Evolutionary conservation across 2,329 filamentous ascomycete species (phyloP).

Genomic region (Trichophyton rubrum): DNA sequence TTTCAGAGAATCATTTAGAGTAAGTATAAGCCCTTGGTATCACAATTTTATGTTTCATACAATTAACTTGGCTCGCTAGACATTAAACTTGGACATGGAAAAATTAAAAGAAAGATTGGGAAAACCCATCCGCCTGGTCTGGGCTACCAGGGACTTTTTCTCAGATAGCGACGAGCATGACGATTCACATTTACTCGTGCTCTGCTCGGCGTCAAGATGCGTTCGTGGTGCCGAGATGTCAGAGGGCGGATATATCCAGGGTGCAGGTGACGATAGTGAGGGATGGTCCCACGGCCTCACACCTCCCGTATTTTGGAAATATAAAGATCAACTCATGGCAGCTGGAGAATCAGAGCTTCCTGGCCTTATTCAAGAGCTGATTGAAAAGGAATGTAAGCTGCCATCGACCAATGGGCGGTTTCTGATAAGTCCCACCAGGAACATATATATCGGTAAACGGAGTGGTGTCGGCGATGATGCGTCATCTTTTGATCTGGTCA

Average conservation of each 20-base stretch:
- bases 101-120: slow-evolving; percentile 44
- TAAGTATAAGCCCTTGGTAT: slow-evolving; percentile 13
- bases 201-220: slow-evolving; percentile 71
- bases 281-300: slow-evolving; percentile 79
- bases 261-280: slow-evolving; percentile 88
- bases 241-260: slow-evolving; percentile 75
- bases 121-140: slow-evolving; percentile 65
- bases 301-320: slow-evolving; percentile 64
- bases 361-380: slow-evolving; percentile 36
- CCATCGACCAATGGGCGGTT: slow-evolving; percentile 17
- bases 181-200: slow-evolving; percentile 59
- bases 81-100: slow-evolving; percentile 49
- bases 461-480: slow-evolving; percentile 25
- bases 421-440: slow-evolving; percentile 28
- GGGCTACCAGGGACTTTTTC: slow-evolving; percentile 59
- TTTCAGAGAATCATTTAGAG: slow-evolving; percentile 41
- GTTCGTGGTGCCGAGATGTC: slow-evolving; percentile 56
- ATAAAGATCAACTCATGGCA: slow-evolving; percentile 48
- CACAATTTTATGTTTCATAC: neutral
- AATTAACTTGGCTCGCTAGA: slow-evolving; percentile 23
- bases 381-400: slow-evolving; percentile 20
- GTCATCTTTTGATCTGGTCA: slow-evolving; percentile 35
- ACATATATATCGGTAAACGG: slow-evolving; percentile 22
- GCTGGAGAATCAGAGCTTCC: slow-evolving; percentile 55
- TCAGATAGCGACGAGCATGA: slow-evolving; percentile 15